Percentiles rank a stretch among this genome's conserved stretches.
Conservation (phyloP, 257 asterid genomes). For the Solanum tarijense region DNA sequence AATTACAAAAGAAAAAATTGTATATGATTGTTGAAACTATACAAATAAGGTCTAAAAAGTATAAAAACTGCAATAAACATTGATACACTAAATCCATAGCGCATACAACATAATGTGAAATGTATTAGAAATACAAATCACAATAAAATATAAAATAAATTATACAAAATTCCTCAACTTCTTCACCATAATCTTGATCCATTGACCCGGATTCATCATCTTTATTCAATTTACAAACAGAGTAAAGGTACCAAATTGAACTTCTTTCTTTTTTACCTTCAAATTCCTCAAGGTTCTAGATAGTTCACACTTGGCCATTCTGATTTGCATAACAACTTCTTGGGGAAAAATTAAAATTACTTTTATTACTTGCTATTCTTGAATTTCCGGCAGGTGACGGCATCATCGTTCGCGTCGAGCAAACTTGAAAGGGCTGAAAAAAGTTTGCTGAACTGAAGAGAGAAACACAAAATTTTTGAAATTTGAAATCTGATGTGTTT, state of each 20-base stretch:
- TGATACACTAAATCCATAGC: neutral
- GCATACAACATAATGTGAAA: neutral
- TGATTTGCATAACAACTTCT: neutral
- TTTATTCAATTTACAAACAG: neutral
- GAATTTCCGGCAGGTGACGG: neutral
- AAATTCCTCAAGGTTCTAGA: constrained; percentile 71
- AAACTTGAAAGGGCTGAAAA: neutral
- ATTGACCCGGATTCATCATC: neutral
- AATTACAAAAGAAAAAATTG: neutral
- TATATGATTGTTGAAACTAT: neutral
- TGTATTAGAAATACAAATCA: neutral
- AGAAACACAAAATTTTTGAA: neutral
- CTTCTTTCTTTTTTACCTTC: constrained; percentile 38
- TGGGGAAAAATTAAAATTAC: neutral
- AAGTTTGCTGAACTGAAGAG: neutral
- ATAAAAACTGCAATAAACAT: too few species aligned
- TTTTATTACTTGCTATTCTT: neutral
- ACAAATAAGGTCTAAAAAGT: neutral
- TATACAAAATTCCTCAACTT: neutral
- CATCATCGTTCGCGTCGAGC: neutral
- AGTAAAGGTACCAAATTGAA: neutral
- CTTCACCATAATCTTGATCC: neutral
- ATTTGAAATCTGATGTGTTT: neutral
- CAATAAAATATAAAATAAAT: neutral
- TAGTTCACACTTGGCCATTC: constrained; percentile 81